A percentile compares a stretch with the other conserved stretches of the same genome.
These are phyloP conservation scores for Lumnitzera racemosa DNA, from an alignment of 345 rosid species.

Conservation along the genomic window DNA sequence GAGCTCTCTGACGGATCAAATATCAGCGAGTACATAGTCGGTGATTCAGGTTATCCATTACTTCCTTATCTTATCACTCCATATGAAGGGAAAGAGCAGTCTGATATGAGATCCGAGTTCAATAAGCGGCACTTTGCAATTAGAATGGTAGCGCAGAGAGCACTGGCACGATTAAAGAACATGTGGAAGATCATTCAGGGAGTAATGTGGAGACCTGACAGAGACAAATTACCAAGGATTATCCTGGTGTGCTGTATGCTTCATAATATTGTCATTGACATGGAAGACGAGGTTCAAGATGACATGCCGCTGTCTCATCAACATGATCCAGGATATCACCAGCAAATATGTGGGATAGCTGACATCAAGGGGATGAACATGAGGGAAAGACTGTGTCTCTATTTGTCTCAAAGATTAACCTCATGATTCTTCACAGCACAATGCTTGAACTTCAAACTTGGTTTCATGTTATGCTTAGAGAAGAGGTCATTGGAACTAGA, in stretches of 20 bases:
- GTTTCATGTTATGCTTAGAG: too few species aligned
- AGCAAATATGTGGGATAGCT: slow-evolving; percentile 25
- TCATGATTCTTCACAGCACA: slow-evolving; percentile 12
- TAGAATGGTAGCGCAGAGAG: slow-evolving; percentile 39
- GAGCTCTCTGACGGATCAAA: slow-evolving; percentile 34
- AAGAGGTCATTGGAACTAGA: too few species aligned
- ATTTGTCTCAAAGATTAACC: slow-evolving; percentile 23
- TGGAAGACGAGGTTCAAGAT: slow-evolving; percentile 38
- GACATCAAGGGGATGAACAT: slow-evolving; percentile 30
- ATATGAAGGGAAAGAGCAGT: slow-evolving; percentile 32
- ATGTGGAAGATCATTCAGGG: slow-evolving; percentile 53
- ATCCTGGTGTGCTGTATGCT: slow-evolving; percentile 64
- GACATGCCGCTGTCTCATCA: slow-evolving; percentile 16
- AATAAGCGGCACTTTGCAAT: slow-evolving; percentile 32
- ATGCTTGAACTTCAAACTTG: not conserved
- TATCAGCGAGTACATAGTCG: slow-evolving; percentile 50
- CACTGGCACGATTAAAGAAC: slow-evolving; percentile 46
- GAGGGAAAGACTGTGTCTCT: slow-evolving; percentile 41
- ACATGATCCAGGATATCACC: slow-evolving; percentile 41
- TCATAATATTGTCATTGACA: slow-evolving; percentile 49
- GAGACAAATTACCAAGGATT: slow-evolving; percentile 49
- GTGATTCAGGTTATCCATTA: slow-evolving; percentile 49
- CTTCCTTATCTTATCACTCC: slow-evolving; percentile 54
- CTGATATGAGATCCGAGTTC: slow-evolving; percentile 32
- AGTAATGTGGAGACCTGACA: slow-evolving; percentile 68